phyloP scores from a whole-genome alignment of 768 basidiomycete genomes.

The Hypholoma sublateritium region DNA sequence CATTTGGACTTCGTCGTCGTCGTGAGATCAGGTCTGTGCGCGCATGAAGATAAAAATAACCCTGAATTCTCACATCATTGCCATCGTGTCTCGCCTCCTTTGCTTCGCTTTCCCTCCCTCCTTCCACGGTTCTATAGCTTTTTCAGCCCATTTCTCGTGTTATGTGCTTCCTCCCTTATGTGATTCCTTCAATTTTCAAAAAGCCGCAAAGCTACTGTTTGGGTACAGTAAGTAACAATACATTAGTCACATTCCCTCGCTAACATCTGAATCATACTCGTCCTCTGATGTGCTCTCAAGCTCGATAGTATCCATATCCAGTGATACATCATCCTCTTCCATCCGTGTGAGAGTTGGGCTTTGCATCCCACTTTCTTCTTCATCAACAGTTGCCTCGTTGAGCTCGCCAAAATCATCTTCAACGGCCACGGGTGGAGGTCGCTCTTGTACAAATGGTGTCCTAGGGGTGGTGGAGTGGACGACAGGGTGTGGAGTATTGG shows the following conservation, averaged over 20 bases:
- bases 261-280: background rate
- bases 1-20: background rate
- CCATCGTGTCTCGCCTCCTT: no score
- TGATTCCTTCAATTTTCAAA: no score
- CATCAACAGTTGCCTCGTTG: background rate
- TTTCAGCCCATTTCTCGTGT: no score
- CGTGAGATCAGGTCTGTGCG: background rate
- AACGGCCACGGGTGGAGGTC: background rate
- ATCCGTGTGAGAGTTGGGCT: background rate
- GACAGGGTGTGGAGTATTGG: background rate
- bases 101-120: no score
- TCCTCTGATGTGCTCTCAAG: background rate
- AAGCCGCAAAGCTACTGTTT: no score
- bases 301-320: conserved; percentile 5
- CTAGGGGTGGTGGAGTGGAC: background rate
- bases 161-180: no score
- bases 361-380: background rate
- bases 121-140: no score
- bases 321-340: background rate
- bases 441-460: background rate
- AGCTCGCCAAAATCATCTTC: no score
- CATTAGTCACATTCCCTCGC: background rate
- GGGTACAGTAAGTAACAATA: no score
- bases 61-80: background rate
- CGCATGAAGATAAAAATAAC: background rate